These are phyloP conservation scores for Populus trichocarpa DNA, from an alignment of 441 rosid species.

Conservation along the genomic window DNA sequence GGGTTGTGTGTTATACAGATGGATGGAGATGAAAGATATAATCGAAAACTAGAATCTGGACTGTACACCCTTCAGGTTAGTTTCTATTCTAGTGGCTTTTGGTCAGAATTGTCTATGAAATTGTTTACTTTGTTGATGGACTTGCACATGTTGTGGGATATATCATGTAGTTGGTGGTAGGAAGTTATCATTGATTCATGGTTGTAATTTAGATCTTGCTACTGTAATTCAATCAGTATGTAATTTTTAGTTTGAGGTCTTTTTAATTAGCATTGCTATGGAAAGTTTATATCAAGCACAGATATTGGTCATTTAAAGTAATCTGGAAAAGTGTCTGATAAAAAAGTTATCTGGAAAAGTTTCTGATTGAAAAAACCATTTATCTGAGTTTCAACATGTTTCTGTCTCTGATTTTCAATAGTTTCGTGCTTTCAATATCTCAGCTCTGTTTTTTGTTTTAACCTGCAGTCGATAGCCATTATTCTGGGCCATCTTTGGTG, in stretches of 20 bases:
- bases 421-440: neutral
- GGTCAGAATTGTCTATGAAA: neutral
- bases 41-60: slow-evolving; percentile 83
- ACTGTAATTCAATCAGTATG: neutral
- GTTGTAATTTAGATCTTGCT: neutral
- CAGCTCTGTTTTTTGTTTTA: neutral
- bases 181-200: neutral
- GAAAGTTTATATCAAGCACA: neutral
- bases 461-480: slow-evolving; percentile 74
- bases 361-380: neutral
- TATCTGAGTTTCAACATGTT: too few species aligned
- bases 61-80: slow-evolving; percentile 95
- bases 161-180: neutral
- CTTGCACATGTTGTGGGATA: neutral
- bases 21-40: slow-evolving; percentile 92
- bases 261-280: neutral
- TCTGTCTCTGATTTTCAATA: neutral
- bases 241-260: neutral
- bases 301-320: neutral
- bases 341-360: neutral
- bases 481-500: slow-evolving; percentile 95
- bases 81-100: neutral
- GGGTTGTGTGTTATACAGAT: slow-evolving; percentile 43
- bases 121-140: neutral
- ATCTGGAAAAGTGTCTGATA: neutral